Conservation (phyloP, 1,284 basidiomycete species). For the Ustilago vetiveriae region DNA sequence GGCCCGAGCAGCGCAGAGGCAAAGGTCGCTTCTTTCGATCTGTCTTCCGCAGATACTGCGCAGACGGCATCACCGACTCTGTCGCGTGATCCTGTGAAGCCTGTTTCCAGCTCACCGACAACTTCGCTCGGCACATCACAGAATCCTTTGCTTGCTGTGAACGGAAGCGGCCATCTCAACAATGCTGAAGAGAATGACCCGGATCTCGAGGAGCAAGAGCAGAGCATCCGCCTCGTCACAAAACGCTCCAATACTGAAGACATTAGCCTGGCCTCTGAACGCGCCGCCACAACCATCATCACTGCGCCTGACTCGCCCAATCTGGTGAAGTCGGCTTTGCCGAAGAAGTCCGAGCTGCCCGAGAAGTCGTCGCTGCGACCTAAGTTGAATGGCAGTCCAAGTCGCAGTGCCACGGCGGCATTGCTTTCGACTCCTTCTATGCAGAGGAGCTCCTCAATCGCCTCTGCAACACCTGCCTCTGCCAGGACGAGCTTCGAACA, state of each 20-base stretch:
- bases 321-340: slow-evolving; percentile 11
- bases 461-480: slow-evolving; percentile 21
- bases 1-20: slow-evolving; percentile 26
- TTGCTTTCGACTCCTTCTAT: slow-evolving; percentile 19
- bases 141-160: neutral
- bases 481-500: slow-evolving; percentile 34
- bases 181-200: neutral
- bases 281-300: slow-evolving; percentile 14
- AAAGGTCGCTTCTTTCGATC: slow-evolving; percentile 7
- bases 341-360: slow-evolving; percentile 19
- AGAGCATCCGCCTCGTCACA: slow-evolving; percentile 49
- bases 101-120: neutral
- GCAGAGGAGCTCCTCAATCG: slow-evolving; percentile 17
- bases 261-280: slow-evolving; percentile 5
- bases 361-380: slow-evolving; percentile 20
- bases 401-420: slow-evolving; percentile 5
- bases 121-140: neutral
- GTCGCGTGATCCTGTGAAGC: slow-evolving; percentile 1
- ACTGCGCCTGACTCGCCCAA: slow-evolving; percentile 21
- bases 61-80: neutral
- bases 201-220: slow-evolving; percentile 14
- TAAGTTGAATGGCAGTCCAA: slow-evolving; percentile 16
- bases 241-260: slow-evolving; percentile 20
- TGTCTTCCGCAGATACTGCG: neutral
- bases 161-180: neutral